Evolutionary conservation across 2,329 filamentous ascomycete genomes (phyloP).

Genomic region (Podosphaera xanthii): DNA sequence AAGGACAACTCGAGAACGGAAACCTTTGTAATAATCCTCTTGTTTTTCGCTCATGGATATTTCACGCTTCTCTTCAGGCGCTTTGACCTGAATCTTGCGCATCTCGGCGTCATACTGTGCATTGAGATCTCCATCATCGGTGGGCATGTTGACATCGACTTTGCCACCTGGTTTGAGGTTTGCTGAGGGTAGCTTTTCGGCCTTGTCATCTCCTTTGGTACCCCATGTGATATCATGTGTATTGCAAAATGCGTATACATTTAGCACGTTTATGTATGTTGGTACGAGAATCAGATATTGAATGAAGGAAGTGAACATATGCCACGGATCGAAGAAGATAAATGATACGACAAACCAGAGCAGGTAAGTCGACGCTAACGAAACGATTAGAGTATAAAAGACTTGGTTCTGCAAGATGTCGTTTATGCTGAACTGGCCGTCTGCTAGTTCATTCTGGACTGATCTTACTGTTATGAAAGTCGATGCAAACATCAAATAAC

Average conservation of each 20-base stretch:
- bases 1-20: slow-evolving; percentile 75
- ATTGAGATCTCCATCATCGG: slow-evolving; percentile 86
- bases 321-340: slow-evolving; percentile 95
- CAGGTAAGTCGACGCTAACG: slow-evolving; percentile 73
- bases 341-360: slow-evolving; percentile 82
- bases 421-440: slow-evolving; percentile 40
- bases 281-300: slow-evolving; percentile 92
- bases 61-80: slow-evolving; percentile 43
- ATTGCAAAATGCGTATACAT: slow-evolving; percentile 97
- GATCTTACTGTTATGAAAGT: slow-evolving; percentile 82
- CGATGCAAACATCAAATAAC: slow-evolving; percentile 82
- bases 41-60: slow-evolving; percentile 49
- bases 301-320: slow-evolving; percentile 89
- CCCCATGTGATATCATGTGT: slow-evolving; percentile 96
- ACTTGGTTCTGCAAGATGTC: slow-evolving; percentile 68
- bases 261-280: slow-evolving; percentile 94
- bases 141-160: slow-evolving; percentile 66
- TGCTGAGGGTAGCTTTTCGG: slow-evolving; percentile 71
- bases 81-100: slow-evolving; percentile 48
- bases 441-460: slow-evolving; percentile 45
- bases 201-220: slow-evolving; percentile 92
- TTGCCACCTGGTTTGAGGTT: slow-evolving; percentile 86
- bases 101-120: slow-evolving; percentile 82
- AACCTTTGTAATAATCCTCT: slow-evolving; percentile 96
- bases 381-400: slow-evolving; percentile 87